These are phyloP conservation scores for Beauveria medogensis DNA, from an alignment of 2,329 filamentous ascomycete species.

Conservation along the genomic window DNA sequence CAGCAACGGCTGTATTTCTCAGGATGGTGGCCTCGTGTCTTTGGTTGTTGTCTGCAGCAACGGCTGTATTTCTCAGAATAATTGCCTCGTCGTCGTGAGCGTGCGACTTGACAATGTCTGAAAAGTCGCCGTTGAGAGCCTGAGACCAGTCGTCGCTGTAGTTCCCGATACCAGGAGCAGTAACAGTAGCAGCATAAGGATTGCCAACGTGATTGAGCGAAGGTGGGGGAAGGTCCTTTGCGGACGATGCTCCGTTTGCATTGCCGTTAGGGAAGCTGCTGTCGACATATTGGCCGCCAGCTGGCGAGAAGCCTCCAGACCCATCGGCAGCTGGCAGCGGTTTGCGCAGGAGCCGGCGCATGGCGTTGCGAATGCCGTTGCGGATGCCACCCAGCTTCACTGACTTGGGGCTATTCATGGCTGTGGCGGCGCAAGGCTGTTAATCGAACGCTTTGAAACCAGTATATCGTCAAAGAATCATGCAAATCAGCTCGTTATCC, in stretches of 20 bases:
- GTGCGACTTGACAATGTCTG: slow-evolving; percentile 4
- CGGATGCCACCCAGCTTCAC: slow-evolving; percentile 24
- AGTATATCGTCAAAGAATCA: not conserved
- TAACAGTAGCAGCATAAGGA: not conserved
- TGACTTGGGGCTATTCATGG: slow-evolving; percentile 23
- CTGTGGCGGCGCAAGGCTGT: not conserved
- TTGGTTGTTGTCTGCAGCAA: not conserved
- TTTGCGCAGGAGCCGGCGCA: slow-evolving; percentile 23
- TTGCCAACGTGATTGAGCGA: not conserved
- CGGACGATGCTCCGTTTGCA: not conserved
- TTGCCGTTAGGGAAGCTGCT: not conserved
- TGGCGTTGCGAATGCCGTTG: slow-evolving; percentile 18
- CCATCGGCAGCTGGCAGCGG: not conserved
- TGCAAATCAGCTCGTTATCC: not conserved
- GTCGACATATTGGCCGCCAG: slow-evolving; percentile 1
- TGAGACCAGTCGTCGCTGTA: slow-evolving; percentile 4
- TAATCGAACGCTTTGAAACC: not conserved
- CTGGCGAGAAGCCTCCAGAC: slow-evolving; percentile 5
- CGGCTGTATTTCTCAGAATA: not conserved
- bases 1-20: not conserved
- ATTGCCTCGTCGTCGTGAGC: not conserved
- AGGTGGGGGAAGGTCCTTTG: not conserved
- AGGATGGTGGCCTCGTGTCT: not conserved
- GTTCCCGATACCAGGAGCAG: not conserved
- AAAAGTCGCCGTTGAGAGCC: slow-evolving; percentile 1